Base-by-base conservation (phyloP, 495 filamentous ascomycete species). In the Neurospora hispaniola region DNA sequence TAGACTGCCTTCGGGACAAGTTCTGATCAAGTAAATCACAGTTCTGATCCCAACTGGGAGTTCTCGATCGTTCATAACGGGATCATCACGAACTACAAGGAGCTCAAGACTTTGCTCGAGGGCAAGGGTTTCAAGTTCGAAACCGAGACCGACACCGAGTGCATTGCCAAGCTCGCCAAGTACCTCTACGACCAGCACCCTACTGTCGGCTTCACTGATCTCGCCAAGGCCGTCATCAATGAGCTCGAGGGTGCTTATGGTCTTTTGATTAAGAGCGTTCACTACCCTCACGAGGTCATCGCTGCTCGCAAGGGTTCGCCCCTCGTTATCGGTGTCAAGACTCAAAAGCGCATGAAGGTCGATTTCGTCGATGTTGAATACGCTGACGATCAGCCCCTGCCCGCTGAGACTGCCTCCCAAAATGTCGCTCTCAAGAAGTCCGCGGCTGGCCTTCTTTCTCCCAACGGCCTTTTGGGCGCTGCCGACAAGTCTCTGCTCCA, bases 61-160 rank as follows among this genome's bases (percentile, higher is more conserved):
- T 99, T 99, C 81, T 88, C 94, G 73, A 92, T 99, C 77, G 95
- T 98, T 59, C 96, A 99, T 90, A 99, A 99, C 83, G 96, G 96
- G 81, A 99, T 99, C 87, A 99, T 99, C 85, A 99, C 96, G 85
- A 99, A 99, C 88, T 99, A 99, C 89, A 99, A 99, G 86, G 96
- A 99, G 86, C 85, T 99, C 77, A 97, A 95, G 89, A 92, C 92
- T 72, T 88, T 99, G 70, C 86, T 99, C 75, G 90, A 94, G 84
- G 87, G 86, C 86, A 99, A 98, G 87, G 96, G 96, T 75, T 97
- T 97, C 88, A 90, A 91, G 73, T 99, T 99, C 81, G 96, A 99
- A 89, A 98, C 95, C 39, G 94, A 99, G 85, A 99, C 96, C 66
- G 96, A 99, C 79, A 99, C 96, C 38, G 96, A 99, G 83, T 97